These are phyloP conservation scores for Rhipidocladum racemiflorum DNA, from an alignment of 176 grass and related monocot genomes.

Conservation along the genomic window DNA sequence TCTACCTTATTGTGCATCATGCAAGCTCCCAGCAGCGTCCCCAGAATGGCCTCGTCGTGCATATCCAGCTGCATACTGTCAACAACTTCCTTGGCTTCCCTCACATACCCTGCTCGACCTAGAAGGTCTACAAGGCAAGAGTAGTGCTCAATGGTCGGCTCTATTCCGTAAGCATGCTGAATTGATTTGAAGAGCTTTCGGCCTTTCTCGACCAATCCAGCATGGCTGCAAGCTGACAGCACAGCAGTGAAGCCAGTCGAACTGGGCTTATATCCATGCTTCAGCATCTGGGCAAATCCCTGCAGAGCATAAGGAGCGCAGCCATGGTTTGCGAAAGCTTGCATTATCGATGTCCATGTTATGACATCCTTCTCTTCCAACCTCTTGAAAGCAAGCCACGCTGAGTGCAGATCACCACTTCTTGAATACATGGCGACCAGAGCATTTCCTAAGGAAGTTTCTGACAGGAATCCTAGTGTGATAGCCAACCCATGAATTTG, in stretches of 20 bases:
- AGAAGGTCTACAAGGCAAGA: constrained; percentile 73
- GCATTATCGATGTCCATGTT: constrained; percentile 68
- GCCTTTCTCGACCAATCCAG: constrained; percentile 49
- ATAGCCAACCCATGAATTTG: constrained; percentile 52
- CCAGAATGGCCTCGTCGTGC: constrained; percentile 44
- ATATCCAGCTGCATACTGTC: constrained; percentile 43
- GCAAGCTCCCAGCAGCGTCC: constrained; percentile 57
- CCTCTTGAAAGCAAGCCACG: constrained; percentile 45
- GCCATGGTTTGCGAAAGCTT: constrained; percentile 70
- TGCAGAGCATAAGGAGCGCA: constrained; percentile 31
- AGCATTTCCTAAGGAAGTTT: constrained; percentile 62
- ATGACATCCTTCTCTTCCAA: constrained; percentile 50
- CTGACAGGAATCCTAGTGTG: constrained; percentile 42
- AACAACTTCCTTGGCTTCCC: constrained; percentile 62
- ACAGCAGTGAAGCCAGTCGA: constrained; percentile 52
- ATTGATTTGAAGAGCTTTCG: constrained; percentile 43
- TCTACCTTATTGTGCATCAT: constrained; percentile 56
- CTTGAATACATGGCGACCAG: constrained; percentile 71
- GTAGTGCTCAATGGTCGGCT: constrained; percentile 60
- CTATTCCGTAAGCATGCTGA: constrained; percentile 34
- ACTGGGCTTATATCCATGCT: constrained; percentile 45
- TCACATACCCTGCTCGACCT: constrained; percentile 42
- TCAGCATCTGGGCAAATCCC: constrained; percentile 51
- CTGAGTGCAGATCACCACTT: constrained; percentile 53
- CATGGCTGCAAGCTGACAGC: constrained; percentile 69